Evolutionary conservation across 345 rosid species (phyloP), one percentile per base, ranked within the genome.

Genomic region (Arabidopsis thaliana): DNA sequence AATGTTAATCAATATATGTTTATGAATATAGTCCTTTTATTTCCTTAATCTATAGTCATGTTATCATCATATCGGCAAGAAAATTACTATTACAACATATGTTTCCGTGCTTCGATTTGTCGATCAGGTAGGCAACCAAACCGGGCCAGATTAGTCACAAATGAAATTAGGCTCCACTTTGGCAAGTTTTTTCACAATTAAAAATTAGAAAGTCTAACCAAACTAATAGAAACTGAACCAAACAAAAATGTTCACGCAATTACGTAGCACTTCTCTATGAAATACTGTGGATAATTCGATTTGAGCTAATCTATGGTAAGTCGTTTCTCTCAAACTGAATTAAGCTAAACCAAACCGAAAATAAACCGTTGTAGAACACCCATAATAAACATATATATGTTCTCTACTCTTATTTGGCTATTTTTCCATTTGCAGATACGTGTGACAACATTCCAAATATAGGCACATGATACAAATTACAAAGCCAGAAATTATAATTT

Each of bases 81-180:
- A 28, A 16, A 42, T 53, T 44, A 65, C 58, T 56, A 65, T 25
- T 74, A 30, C 33, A 38, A 66, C 65, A 55, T 30, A 23, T 55
- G 55, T 6, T 40, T 40, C 6, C 22, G 48, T 73, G 13, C 22
- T 56, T 14, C n/a, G 14, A 16, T 20, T 67, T 67, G 12, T 59
- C 10, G 42, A 33, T 51, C n/a, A 68, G 50, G 34, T 69, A 32
- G 69, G 74, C 58, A 60, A 76, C 79, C 74, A 52, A 68, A 52
- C 74, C 68, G 28, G 23, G 55, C 40, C 62, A 59, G 23, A 24
- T 33, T 75, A 67, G 33, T 46, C 40, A 32, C 41, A 32, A 40
- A 30, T 42, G 28, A 49, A 14, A 59, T 59, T 32, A 68, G 46
- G 32, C 45, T 75, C 5, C 14, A 55, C 32, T 60, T 46, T 46